These are phyloP conservation scores for Alternaria sp. DNA, from an alignment of 2,329 filamentous ascomycete genomes.

Conservation along the genomic window DNA sequence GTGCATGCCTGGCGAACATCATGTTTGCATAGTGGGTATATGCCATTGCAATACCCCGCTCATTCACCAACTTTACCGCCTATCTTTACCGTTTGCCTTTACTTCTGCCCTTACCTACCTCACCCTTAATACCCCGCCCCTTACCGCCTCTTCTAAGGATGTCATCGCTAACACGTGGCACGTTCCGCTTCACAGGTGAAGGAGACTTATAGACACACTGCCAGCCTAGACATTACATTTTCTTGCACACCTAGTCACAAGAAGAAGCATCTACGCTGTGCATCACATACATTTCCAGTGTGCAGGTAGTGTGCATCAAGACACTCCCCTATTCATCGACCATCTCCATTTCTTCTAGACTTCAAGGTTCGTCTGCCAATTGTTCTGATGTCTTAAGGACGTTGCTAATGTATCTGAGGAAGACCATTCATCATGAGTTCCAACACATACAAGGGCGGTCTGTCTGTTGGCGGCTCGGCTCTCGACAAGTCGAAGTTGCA, in stretches of 20 bases:
- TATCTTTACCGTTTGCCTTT: not conserved
- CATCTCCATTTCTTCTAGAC: slow-evolving; percentile 2
- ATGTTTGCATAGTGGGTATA: not conserved
- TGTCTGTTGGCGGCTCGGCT: slow-evolving; percentile 40
- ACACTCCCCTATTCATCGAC: slow-evolving; percentile 5
- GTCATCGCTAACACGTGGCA: slow-evolving; percentile 20
- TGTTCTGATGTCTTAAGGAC: not conserved
- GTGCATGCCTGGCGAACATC: not conserved
- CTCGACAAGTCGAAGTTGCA: slow-evolving; percentile 73
- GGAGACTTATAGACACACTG: slow-evolving; percentile 17
- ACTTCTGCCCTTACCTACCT: slow-evolving; percentile 15
- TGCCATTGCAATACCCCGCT: not conserved
- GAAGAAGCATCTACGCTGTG: slow-evolving; percentile 17
- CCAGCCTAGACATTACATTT: slow-evolving; percentile 15
- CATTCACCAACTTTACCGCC: not conserved
- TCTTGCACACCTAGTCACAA: slow-evolving; percentile 19
- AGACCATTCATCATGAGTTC: slow-evolving; percentile 35
- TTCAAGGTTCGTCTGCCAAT: slow-evolving; percentile 24
- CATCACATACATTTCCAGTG: slow-evolving; percentile 13
- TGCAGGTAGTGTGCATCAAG: slow-evolving; percentile 20
- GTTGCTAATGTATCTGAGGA: slow-evolving; percentile 18
- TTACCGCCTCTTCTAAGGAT: not conserved
- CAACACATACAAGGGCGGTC: slow-evolving; percentile 38
- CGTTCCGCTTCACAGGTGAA: slow-evolving; percentile 26
- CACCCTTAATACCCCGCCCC: slow-evolving; percentile 10